Percentiles rank a stretch among this genome's conserved stretches.
Evolutionary conservation across 352 stramenopile species (phyloP).

Genomic region (Aphanomyces cochlioides): DNA sequence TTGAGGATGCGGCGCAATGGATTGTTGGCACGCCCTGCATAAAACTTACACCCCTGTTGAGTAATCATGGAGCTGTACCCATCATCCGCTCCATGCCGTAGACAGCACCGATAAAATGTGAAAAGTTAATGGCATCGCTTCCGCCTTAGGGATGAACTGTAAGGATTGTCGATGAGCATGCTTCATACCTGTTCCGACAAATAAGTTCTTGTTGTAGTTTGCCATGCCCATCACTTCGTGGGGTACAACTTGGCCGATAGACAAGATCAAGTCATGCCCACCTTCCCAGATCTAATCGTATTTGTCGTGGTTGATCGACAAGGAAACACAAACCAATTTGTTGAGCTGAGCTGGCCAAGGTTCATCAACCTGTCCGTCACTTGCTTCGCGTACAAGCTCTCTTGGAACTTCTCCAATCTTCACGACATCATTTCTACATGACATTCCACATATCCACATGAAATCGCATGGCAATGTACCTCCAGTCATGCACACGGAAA

Average conservation of each 20-base stretch:
- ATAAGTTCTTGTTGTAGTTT: constrained; percentile 99
- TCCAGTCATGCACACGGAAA: constrained; percentile 95
- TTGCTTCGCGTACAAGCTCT: constrained; percentile 90
- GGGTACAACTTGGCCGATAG: constrained; percentile 95
- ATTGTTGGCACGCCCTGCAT: constrained; percentile 86
- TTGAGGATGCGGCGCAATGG: constrained; percentile 95
- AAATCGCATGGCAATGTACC: constrained; percentile 38
- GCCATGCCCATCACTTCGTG: constrained; percentile 98
- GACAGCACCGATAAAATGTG: constrained; percentile 96
- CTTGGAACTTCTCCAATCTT: constrained; percentile 93
- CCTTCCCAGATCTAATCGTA: constrained; percentile 83
- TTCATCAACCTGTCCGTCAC: constrained; percentile 92
- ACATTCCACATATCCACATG: neutral
- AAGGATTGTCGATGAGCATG: neutral
- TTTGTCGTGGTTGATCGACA: constrained; percentile 8
- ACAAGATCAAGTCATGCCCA: constrained; percentile 90
- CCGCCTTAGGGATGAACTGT: constrained; percentile 37
- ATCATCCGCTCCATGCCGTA: constrained; percentile 99
- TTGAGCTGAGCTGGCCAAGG: constrained; percentile 96
- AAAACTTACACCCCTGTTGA: neutral
- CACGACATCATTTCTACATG: constrained; percentile 90
- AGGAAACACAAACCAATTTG: constrained; percentile 68
- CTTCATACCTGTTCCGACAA: constrained; percentile 86
- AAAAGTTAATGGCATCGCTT: constrained; percentile 96
- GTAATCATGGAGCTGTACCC: constrained; percentile 39